phyloP scores from a whole-genome alignment of 768 basidiomycete species.

The Lentinula raphanica region DNA sequence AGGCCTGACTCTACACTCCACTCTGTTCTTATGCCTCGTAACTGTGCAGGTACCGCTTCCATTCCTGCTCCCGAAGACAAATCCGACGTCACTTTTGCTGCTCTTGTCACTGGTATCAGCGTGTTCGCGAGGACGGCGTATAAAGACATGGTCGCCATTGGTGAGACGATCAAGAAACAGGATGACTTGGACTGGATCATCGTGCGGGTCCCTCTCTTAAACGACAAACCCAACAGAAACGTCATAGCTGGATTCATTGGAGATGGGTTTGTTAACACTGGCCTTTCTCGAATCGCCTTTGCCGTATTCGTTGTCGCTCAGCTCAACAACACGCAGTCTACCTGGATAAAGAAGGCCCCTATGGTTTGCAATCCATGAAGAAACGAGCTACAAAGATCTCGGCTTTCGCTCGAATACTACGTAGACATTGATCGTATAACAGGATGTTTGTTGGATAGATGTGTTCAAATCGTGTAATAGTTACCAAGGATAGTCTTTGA shows the following conservation, averaged over 20 bases:
- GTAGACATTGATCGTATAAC: no score
- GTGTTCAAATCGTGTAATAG: neutral
- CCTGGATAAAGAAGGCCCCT: slow-evolving; percentile 56
- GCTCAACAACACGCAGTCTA: slow-evolving; percentile 36
- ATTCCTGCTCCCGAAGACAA: slow-evolving; percentile 59
- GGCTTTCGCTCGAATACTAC: no score
- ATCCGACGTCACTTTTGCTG: slow-evolving; percentile 39
- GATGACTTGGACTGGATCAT: slow-evolving; percentile 66
- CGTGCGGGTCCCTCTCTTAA: slow-evolving; percentile 61
- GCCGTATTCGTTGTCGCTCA: slow-evolving; percentile 58
- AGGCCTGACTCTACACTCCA: neutral
- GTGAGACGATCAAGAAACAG: slow-evolving; percentile 45
- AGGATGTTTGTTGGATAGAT: no score
- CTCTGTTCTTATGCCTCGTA: neutral
- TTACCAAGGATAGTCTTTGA: neutral
- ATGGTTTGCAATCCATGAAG: slow-evolving; percentile 23
- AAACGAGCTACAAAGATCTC: no score
- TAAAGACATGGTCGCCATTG: slow-evolving; percentile 62
- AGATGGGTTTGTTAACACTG: slow-evolving; percentile 47
- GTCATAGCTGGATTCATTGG: slow-evolving; percentile 64
- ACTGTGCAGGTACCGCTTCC: slow-evolving; percentile 52
- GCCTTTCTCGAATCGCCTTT: slow-evolving; percentile 53
- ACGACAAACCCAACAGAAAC: slow-evolving; percentile 37
- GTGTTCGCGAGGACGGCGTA: slow-evolving; percentile 53
- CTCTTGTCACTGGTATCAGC: slow-evolving; percentile 37